Conservation (phyloP, 2,329 filamentous ascomycete species). For the Onygena corvina region DNA sequence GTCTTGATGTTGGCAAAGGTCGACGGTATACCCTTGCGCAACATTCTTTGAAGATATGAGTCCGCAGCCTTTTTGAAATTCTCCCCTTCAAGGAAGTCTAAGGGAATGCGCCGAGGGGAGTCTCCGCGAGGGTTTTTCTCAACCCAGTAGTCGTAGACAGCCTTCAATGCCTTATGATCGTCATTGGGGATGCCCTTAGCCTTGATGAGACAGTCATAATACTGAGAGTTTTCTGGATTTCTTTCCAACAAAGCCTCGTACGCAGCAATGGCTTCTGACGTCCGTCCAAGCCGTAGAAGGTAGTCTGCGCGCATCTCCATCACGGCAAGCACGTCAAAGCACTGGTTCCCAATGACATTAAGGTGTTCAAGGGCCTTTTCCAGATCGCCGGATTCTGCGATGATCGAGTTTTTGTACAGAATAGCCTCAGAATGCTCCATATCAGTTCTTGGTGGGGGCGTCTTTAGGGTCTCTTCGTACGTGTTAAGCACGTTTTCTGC, state of each 20-base stretch:
- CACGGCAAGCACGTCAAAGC: conserved; percentile 70
- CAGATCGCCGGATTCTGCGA: conserved; percentile 75
- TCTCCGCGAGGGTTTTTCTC: conserved; percentile 72
- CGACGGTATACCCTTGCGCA: conserved; percentile 86
- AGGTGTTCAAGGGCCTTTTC: conserved; percentile 78
- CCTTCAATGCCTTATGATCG: conserved; percentile 54
- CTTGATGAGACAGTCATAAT: conserved; percentile 67
- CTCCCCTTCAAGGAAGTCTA: conserved; percentile 78
- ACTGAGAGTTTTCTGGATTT: conserved; percentile 75
- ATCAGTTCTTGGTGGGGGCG: conserved; percentile 61
- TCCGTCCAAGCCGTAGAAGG: conserved; percentile 61
- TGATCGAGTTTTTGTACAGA: conserved; percentile 90
- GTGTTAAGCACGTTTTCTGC: conserved; percentile 85
- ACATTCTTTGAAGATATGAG: conserved; percentile 67
- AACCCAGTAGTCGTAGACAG: conserved; percentile 71
- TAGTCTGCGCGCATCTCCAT: conserved; percentile 81
- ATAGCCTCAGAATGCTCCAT: conserved; percentile 88
- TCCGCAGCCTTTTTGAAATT: conserved; percentile 69
- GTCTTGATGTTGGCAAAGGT: conserved; percentile 96
- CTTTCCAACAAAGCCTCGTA: conserved; percentile 72
- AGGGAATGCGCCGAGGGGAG: conserved; percentile 69
- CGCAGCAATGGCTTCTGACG: conserved; percentile 67
- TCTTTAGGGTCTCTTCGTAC: conserved; percentile 87
- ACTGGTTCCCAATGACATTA: conserved; percentile 61
- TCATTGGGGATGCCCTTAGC: conserved; percentile 51